These are phyloP conservation scores for Corymbia citriodora DNA, from an alignment of 441 rosid species.

Conservation along the genomic window DNA sequence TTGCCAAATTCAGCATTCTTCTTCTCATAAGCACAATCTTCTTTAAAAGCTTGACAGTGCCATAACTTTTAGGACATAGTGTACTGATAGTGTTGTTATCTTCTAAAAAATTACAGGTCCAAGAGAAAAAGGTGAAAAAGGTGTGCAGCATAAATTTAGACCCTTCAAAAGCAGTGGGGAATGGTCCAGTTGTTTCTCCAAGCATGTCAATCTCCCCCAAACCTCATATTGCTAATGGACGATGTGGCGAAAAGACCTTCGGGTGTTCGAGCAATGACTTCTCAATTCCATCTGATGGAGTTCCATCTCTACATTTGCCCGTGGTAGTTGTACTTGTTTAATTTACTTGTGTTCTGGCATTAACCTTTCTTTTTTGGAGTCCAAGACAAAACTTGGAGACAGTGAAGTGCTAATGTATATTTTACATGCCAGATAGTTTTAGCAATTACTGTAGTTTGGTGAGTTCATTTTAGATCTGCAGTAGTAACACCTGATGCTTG, in stretches of 20 bases:
- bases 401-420: not conserved
- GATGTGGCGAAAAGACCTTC: slow-evolving; percentile 34
- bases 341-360: not conserved
- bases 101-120: slow-evolving; percentile 51
- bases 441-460: not conserved
- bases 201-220: slow-evolving; percentile 44
- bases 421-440: not conserved
- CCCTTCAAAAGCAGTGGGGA: slow-evolving; percentile 55
- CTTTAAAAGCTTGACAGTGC: not conserved
- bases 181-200: slow-evolving; percentile 63
- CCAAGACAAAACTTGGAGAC: not conserved
- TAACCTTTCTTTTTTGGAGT: not conserved
- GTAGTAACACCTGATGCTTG: not conserved
- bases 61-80: not conserved
- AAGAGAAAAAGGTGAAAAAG: slow-evolving; percentile 94
- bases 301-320: slow-evolving; percentile 78
- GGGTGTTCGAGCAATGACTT: slow-evolving; percentile 47
- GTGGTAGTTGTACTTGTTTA: slow-evolving; percentile 70
- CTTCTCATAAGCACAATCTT: not conserved
- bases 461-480: not conserved
- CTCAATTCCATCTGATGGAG: slow-evolving; percentile 61
- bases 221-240: slow-evolving; percentile 56
- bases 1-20: not conserved
- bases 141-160: slow-evolving; percentile 77
- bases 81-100: not conserved